Conservation (phyloP, 768 basidiomycete species). For the Macrolepiota fuliginosa region DNA sequence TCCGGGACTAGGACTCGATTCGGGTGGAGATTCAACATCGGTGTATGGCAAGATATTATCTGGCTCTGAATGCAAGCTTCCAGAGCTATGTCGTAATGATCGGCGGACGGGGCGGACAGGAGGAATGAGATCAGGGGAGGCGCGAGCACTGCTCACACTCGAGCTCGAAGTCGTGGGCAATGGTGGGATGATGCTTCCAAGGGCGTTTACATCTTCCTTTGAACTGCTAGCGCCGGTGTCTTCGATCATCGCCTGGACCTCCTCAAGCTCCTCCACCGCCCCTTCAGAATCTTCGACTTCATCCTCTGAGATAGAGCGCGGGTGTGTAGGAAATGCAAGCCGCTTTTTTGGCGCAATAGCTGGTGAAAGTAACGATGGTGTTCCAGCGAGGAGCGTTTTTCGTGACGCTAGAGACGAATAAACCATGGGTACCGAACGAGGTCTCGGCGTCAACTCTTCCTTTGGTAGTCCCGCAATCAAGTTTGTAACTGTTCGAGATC, state of each 20-base stretch:
- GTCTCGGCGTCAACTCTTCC: background rate
- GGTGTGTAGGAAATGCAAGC: background rate
- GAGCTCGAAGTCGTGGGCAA: background rate
- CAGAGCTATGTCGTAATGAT: background rate
- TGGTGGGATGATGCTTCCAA: background rate
- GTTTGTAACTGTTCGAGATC: background rate
- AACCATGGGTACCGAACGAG: background rate
- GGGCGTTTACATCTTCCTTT: background rate
- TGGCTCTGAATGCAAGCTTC: constrained; percentile 1
- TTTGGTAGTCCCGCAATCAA: background rate
- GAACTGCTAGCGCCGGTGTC: background rate
- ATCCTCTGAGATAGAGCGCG: too few relatives aligned
- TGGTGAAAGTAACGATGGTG: background rate
- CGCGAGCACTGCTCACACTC: background rate
- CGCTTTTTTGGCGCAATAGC: too few relatives aligned
- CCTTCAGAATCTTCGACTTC: background rate
- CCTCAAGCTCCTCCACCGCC: constrained; percentile 2
- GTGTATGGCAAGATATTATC: background rate
- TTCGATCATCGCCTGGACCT: background rate
- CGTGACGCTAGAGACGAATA: background rate
- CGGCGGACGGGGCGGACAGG: background rate
- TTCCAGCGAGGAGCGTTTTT: background rate
- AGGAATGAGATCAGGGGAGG: constrained; percentile 4
- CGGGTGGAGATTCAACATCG: constrained; percentile 11
- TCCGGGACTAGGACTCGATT: constrained; percentile 9